Percentiles rank a stretch among this genome's conserved stretches.
phyloP scores from a whole-genome alignment of 306 rosid genomes.

The Cicer arietinum region DNA sequence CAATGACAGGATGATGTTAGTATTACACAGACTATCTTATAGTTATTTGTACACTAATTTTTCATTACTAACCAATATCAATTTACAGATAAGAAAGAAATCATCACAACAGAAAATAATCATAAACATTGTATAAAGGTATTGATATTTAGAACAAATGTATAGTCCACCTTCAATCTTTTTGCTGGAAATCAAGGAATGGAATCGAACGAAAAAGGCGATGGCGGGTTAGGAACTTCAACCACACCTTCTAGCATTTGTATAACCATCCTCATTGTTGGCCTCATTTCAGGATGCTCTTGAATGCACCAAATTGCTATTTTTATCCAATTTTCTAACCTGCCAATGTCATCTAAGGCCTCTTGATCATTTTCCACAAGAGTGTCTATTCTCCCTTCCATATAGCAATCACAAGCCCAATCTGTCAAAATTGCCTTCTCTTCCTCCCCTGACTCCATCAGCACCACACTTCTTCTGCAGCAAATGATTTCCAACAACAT shows the following conservation, averaged over 20 bases:
- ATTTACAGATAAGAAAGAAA: neutral
- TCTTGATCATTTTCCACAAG: constrained; percentile 50
- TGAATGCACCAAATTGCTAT: constrained; percentile 58
- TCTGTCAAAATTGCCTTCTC: constrained; percentile 45
- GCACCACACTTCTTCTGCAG: constrained; percentile 49
- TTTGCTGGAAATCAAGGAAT: constrained; percentile 3
- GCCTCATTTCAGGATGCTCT: constrained; percentile 49
- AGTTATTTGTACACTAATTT: neutral
- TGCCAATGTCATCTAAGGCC: constrained; percentile 42
- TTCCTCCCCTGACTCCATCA: constrained; percentile 42
- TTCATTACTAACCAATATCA: neutral
- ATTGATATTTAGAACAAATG: neutral
- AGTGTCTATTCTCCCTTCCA: constrained; percentile 41
- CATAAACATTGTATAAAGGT: neutral
- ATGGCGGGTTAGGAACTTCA: constrained; percentile 50
- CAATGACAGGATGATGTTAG: constrained; percentile 56
- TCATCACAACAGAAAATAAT: neutral
- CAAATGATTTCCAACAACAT: constrained; percentile 54
- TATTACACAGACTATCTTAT: neutral
- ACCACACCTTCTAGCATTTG: constrained; percentile 53
- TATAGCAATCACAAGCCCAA: constrained; percentile 56
- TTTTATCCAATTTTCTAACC: constrained; percentile 47
- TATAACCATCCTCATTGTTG: constrained; percentile 50
- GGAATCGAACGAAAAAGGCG: constrained; percentile 27
- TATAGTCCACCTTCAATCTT: neutral